Conservation (phyloP, 192 early-diverging fungal genomes). For the Mortierella alpina region DNA sequence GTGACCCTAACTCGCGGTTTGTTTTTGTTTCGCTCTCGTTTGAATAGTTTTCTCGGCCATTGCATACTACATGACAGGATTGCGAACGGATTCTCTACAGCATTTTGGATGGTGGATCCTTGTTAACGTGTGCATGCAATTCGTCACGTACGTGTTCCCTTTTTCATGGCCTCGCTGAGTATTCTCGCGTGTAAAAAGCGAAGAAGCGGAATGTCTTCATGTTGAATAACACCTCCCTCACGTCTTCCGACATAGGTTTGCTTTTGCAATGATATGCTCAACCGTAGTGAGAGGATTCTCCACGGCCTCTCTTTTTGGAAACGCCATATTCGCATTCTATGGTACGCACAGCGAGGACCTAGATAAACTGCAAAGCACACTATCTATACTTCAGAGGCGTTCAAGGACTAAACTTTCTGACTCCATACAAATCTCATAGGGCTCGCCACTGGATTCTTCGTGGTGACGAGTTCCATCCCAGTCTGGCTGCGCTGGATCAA, state of each 20-base stretch:
- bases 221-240: not conserved
- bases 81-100: constrained; percentile 25
- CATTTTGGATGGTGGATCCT: constrained; percentile 49
- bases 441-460: constrained; percentile 45
- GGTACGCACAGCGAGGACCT: constrained; percentile 6
- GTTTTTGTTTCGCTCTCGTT: not conserved
- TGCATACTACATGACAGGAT: constrained; percentile 42
- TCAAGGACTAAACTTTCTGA: not conserved
- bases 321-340: constrained; percentile 52
- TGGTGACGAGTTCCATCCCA: constrained; percentile 43
- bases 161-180: not conserved
- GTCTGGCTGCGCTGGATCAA: constrained; percentile 48
- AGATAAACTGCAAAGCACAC: not conserved
- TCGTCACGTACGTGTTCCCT: constrained; percentile 33
- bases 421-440: constrained; percentile 1
- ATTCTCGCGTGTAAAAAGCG: not conserved
- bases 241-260: constrained; percentile 12
- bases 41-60: constrained; percentile 37
- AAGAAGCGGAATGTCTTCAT: not conserved
- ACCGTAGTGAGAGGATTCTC: constrained; percentile 43
- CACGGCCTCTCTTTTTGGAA: constrained; percentile 34
- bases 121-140: constrained; percentile 37
- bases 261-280: constrained; percentile 39
- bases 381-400: not conserved
- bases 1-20: not conserved